Evolutionary conservation across 1,284 basidiomycete species (phyloP).

Genomic region (Cutaneotrichosporon dermatis): DNA sequence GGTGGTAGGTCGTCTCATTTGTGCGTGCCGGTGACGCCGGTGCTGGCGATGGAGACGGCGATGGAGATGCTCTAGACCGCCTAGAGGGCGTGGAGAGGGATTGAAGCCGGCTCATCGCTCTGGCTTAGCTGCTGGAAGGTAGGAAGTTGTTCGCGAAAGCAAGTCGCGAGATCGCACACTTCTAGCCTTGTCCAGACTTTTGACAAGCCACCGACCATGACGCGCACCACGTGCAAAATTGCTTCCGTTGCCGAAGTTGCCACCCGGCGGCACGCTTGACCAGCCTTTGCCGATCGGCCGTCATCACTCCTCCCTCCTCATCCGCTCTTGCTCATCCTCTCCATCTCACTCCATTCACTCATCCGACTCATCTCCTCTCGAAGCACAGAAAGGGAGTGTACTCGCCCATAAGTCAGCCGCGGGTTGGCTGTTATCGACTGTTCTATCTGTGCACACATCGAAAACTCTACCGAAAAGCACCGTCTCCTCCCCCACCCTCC

Average conservation of each 20-base stretch:
- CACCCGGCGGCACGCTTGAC: neutral
- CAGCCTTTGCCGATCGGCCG: neutral
- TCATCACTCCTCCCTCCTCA: neutral
- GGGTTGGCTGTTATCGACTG: no score
- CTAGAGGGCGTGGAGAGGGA: conserved; percentile 51
- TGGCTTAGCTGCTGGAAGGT: neutral
- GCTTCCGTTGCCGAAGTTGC: conserved; percentile 9
- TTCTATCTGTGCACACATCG: neutral
- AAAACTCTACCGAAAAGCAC: neutral
- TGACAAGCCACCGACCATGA: neutral
- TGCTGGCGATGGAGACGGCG: conserved; percentile 43
- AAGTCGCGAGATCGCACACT: neutral
- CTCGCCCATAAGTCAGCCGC: no score
- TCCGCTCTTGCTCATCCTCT: neutral
- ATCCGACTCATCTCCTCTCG: no score
- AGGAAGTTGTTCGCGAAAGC: neutral
- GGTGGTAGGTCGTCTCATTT: conserved; percentile 40
- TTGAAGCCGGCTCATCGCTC: conserved; percentile 16
- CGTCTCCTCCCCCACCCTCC: neutral
- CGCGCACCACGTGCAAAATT: neutral
- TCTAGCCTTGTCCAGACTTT: neutral
- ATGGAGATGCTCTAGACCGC: conserved; percentile 35
- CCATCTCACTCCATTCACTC: neutral
- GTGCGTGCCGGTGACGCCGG: conserved; percentile 16
- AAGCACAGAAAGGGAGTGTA: no score